A percentile compares a stretch with the other conserved stretches of the same genome.
Evolutionary conservation across 2,329 filamentous ascomycete genomes (phyloP).

Genomic region (Fusarium begoniae): DNA sequence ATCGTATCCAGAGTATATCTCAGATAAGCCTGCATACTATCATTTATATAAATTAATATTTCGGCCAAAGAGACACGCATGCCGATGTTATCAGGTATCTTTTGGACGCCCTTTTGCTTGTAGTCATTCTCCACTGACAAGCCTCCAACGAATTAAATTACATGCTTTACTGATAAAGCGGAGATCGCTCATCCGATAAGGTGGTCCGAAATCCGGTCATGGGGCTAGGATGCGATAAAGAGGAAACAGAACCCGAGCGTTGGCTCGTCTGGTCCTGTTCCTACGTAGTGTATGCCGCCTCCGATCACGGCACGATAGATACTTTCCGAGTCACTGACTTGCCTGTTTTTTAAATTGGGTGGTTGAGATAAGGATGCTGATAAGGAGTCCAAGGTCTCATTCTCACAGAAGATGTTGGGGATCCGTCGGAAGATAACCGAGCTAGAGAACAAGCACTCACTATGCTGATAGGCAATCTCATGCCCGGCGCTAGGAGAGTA

Average conservation of each 20-base stretch:
- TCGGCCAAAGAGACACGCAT: background rate
- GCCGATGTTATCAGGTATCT: background rate
- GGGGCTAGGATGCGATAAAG: background rate
- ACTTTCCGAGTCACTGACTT: background rate
- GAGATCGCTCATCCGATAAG: background rate
- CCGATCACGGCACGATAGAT: background rate
- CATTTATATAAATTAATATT: background rate
- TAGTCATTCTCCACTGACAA: background rate
- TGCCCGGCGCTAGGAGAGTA: too few relatives aligned
- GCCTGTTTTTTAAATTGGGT: background rate
- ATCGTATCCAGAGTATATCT: background rate
- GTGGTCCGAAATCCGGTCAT: constrained; percentile 8
- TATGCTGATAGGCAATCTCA: too few relatives aligned
- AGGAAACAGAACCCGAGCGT: constrained; percentile 20
- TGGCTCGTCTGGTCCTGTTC: background rate
- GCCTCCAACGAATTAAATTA: background rate
- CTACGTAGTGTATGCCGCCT: background rate
- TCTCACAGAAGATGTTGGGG: background rate
- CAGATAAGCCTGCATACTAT: background rate
- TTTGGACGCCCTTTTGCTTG: constrained; percentile 14
- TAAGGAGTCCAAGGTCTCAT: background rate
- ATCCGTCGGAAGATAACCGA: background rate
- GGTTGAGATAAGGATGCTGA: background rate
- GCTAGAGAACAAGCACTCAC: background rate
- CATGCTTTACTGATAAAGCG: background rate